Evolutionary conservation across 805 yeast species (phyloP), one percentile per base, ranked within the genome.

Genomic region (Candida ascalaphidarum): DNA sequence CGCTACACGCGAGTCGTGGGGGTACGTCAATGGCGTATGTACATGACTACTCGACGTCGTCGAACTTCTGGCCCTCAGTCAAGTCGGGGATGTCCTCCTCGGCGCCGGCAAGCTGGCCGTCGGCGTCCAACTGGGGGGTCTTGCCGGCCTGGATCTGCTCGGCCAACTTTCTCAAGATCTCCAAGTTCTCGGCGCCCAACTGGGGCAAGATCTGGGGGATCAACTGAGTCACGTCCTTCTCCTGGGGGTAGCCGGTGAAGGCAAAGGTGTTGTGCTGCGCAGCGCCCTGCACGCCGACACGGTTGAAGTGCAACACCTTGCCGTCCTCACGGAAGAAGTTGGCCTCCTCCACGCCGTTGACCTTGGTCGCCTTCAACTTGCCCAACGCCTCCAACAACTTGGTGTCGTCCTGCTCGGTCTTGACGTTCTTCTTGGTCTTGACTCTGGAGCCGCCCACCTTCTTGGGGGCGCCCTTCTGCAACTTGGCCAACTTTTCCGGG

Each of bases 281-380:
- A 49, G 96, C 85, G 46, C 83, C 83, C 71, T 89, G 96, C 41
- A 88, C 92, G 66, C 92, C 94, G 44, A 92, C 96, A 63, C 92
- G 81, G 73, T 82, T 77, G 75, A 92, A 85, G 71, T 89, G 96
- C 63, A 89, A 68, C 41, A 92, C 96, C 57, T 79, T 81, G 56
- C 96, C 96, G 61, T 89, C 96, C 41, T 85, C 95, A 64, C 73
- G 81, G 82, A 92, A 88, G 73, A 89, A 83, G 77, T 88, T 89
- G 53, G 95, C 97, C 71, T 89, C 96, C 60, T 85, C 94, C 51
- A 89, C 79, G 52, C 82, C 85, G 44, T 81, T 86, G 48, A 89
- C 66, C 50, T 85, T 81, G 64, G 81, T 83, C 43, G 88, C 94
- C 64, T 82, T 80, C 59, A 89, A 71, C 69, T 88, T 86, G 61